Conservation (phyloP, 495 filamentous ascomycete species). For the Arthonia radiata region DNA sequence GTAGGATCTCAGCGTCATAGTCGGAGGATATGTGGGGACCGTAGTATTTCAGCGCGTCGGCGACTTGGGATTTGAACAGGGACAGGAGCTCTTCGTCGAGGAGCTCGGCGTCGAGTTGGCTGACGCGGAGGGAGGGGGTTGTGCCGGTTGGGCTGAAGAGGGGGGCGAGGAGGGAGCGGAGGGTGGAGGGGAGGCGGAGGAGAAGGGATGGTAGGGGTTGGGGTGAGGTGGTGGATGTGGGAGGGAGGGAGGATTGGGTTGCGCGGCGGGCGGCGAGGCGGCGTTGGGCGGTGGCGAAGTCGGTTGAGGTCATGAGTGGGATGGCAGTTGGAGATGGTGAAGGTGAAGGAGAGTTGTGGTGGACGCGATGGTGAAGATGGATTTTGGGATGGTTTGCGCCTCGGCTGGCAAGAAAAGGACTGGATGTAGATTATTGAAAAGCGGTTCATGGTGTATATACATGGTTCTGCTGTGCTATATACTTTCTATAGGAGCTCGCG, state of each 20-base stretch:
- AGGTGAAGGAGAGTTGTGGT: too few species aligned
- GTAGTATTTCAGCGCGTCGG: conserved; percentile 72
- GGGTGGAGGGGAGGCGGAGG: conserved; percentile 27
- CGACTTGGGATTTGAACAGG: conserved; percentile 64
- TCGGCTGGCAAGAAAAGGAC: too few species aligned
- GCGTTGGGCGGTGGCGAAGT: conserved; percentile 68
- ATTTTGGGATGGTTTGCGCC: too few species aligned
- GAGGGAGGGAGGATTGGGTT: conserved; percentile 27
- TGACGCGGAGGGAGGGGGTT: conserved; percentile 69
- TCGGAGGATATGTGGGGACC: conserved; percentile 50
- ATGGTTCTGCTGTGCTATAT: too few species aligned
- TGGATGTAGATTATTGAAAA: too few species aligned
- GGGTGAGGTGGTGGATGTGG: conserved; percentile 28
- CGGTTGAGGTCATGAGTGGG: conserved; percentile 55
- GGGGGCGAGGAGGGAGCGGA: conserved; percentile 37
- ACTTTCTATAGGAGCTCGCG: too few species aligned
- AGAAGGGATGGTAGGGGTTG: conserved; percentile 40
- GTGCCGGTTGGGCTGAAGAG: conserved; percentile 57
- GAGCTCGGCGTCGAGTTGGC: conserved; percentile 88
- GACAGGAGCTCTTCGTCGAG: conserved; percentile 82
- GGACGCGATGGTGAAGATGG: too few species aligned
- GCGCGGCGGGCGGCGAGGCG: conserved; percentile 57
- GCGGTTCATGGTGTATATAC: too few species aligned
- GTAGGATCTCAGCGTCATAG: conserved; percentile 64
- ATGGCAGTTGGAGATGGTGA: too few species aligned